Percentiles rank a stretch among this genome's conserved stretches.
phyloP scores from a whole-genome alignment of 108 stramenopile genomes.

The Cylindrotheca closterium region DNA sequence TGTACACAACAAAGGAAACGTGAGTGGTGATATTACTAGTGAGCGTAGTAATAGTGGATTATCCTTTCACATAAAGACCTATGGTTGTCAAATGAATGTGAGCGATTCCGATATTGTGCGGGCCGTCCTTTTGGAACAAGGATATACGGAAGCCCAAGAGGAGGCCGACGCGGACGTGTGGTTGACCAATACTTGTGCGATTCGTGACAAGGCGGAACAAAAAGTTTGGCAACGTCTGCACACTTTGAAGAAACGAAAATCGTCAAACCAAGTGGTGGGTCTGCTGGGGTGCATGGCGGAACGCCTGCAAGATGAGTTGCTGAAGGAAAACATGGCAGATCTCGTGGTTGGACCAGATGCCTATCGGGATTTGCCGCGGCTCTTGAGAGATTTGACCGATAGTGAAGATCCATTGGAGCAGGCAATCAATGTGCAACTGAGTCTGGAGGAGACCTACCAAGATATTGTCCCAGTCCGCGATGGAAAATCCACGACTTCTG shows the following conservation, averaged over 20 bases:
- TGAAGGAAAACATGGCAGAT: conserved; percentile 86
- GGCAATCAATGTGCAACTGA: conserved; percentile 90
- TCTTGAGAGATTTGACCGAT: conserved; percentile 56
- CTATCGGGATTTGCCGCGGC: conserved; percentile 94
- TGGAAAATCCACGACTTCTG: conserved; percentile 45
- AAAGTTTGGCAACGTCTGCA: conserved; percentile 92
- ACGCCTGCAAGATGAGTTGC: conserved; percentile 90
- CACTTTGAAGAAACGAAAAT: conserved; percentile 38
- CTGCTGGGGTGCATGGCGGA: conserved; percentile 99
- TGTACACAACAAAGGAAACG: conserved; percentile 3
- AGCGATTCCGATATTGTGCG: conserved; percentile 95
- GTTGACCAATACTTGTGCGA: conserved; percentile 98
- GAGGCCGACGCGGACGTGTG: conserved; percentile 72
- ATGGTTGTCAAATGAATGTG: conserved; percentile 99
- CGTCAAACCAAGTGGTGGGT: conserved; percentile 75
- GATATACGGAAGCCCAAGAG: conserved; percentile 25
- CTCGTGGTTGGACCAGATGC: conserved; percentile 98
- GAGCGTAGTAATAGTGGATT: too few species aligned
- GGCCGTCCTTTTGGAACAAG: conserved; percentile 61
- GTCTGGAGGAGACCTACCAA: conserved; percentile 95
- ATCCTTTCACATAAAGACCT: conserved; percentile 95
- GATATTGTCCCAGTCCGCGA: conserved; percentile 92
- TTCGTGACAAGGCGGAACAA: conserved; percentile 97
- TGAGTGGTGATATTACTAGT: background rate
- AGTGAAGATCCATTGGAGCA: background rate